Evolutionary conservation across 305 asterid genomes (phyloP).

Genomic region (Nicotiana rustica): DNA sequence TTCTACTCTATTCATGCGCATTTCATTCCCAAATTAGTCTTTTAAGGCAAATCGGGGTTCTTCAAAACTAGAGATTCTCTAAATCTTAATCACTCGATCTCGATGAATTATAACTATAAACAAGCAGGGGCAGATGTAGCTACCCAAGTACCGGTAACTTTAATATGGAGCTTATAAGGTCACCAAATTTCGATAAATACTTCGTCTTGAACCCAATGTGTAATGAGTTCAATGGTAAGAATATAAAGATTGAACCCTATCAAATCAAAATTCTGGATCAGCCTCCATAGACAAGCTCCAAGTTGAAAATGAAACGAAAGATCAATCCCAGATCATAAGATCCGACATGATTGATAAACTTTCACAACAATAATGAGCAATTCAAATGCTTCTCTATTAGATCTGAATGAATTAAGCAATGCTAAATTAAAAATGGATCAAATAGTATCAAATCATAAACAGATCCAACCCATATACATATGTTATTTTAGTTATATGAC

Average conservation of each 20-base stretch:
- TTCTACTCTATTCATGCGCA: background rate
- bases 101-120: background rate
- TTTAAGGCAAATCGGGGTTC: background rate
- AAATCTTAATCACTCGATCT: background rate
- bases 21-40: background rate
- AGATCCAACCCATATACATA: background rate
- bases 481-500: background rate
- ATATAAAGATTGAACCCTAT: too few species aligned
- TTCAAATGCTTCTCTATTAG: constrained; percentile 3
- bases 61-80: background rate
- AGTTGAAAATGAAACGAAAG: background rate
- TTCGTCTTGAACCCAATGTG: too few species aligned
- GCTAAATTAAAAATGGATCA: background rate
- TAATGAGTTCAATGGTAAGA: too few species aligned
- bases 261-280: too few species aligned
- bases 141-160: too few species aligned
- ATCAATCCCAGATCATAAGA: background rate
- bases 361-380: background rate
- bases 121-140: too few species aligned
- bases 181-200: too few species aligned
- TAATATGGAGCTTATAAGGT: too few species aligned
- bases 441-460: background rate
- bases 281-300: background rate
- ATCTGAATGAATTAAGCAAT: background rate
- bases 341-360: background rate